Base-by-base conservation (phyloP, 129 eudicot genomes). In the Cynara cardunculus region DNA sequence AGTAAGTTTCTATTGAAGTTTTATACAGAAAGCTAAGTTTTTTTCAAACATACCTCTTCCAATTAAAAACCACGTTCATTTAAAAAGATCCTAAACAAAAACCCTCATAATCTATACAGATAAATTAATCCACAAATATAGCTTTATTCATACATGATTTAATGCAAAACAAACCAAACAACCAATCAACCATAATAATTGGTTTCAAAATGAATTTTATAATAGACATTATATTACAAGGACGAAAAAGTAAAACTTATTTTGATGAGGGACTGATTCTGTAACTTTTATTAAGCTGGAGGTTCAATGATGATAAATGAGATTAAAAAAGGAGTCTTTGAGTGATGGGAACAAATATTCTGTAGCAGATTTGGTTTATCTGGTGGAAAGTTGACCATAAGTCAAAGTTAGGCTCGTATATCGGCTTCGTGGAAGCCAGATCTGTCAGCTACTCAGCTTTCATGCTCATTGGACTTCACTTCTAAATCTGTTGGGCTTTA, bases 371-470 rank as follows among this genome's bases (percentile, higher is more conserved):
- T 73, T 49, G 28, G n/a, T 31, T 68, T 16, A 13, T 25, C 6
- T 75, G 25, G 27, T 32, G 28, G 27, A 69, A 76, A 41, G 19
- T 75, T 82, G 85, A 82, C 85, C 37, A 46, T 24, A 49, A 68
- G 85, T 82, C 85, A 75, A 82, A 75, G 61, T 75, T 68, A 12
- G 77, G 85, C 81, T 66, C 68, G 25, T 81, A 34, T 69, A 68
- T 75, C 53, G 46, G 65, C 16, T 82, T 82, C 85, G 72, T 75
- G 81, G 85, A 82, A 82, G 81, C 81, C 80, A 49, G 75, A 39
- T 75, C 81, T 68, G 30, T 32, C 77, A 69, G 24, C 30, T n/a
- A n/a, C n/a, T n/a, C n/a, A n/a, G n/a, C n/a, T n/a, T 22, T 14
- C 49, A 30, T 7, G 12, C 18, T 10, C 25, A 12, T 21, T 74